Evolutionary conservation across 805 yeast genomes (phyloP).

Genomic region (Komagataella ulmi): DNA sequence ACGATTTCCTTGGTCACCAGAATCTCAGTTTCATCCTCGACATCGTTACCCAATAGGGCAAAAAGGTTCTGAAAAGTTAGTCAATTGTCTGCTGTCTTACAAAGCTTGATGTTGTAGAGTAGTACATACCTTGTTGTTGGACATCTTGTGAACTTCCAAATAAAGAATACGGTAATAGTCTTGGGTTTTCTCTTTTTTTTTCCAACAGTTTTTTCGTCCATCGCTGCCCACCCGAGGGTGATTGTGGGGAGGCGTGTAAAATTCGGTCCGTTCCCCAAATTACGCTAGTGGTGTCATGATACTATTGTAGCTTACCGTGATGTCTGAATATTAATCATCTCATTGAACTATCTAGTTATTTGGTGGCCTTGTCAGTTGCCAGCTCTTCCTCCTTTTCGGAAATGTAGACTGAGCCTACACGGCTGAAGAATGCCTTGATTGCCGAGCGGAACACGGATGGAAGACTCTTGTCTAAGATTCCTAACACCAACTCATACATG

Average conservation of each 20-base stretch:
- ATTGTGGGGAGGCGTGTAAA: background rate
- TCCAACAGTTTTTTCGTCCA: slow-evolving; percentile 2
- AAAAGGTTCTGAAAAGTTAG: slow-evolving; percentile 46
- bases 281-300: background rate
- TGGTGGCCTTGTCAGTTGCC: background rate
- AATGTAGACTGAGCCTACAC: slow-evolving; percentile 30
- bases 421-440: slow-evolving; percentile 40
- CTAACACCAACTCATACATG: slow-evolving; percentile 46
- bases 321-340: background rate
- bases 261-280: background rate
- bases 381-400: slow-evolving; percentile 4
- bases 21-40: slow-evolving; percentile 57
- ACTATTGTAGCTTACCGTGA: background rate
- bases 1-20: slow-evolving; percentile 63
- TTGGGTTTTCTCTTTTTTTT: background rate
- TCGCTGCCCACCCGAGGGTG: slow-evolving; percentile 3
- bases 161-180: background rate
- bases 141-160: slow-evolving; percentile 4
- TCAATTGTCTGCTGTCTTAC: background rate
- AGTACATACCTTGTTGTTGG: slow-evolving; percentile 15
- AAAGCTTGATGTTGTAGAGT: background rate
- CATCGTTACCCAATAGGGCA: slow-evolving; percentile 80
- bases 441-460: slow-evolving; percentile 50
- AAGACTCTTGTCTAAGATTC: slow-evolving; percentile 46
- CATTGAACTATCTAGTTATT: background rate